phyloP scores from a whole-genome alignment of 176 grass and related monocot species.

The Eremochloa ophiuroides region DNA sequence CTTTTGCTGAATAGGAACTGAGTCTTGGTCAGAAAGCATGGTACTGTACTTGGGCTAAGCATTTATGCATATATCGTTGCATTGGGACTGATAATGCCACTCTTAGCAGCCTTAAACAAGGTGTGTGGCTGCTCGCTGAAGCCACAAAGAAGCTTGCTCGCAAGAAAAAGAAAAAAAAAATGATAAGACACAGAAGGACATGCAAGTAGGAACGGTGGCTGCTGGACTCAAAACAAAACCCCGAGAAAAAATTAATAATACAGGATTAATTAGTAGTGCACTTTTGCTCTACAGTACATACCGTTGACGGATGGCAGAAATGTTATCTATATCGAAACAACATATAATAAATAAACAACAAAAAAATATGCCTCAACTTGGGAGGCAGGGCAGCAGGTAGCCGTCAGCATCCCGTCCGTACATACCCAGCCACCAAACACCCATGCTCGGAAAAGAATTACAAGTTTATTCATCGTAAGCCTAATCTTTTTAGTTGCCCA shows the following conservation, averaged over 20 bases:
- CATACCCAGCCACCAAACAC: neutral
- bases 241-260: neutral
- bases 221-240: neutral
- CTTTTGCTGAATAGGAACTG: too few relatives aligned
- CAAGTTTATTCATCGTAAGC: too few relatives aligned
- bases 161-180: neutral
- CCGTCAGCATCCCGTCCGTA: neutral
- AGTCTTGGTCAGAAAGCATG: too few relatives aligned
- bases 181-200: neutral
- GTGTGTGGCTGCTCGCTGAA: neutral
- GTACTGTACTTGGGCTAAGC: too few relatives aligned
- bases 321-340: neutral
- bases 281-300: too few relatives aligned
- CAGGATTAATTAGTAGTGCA: neutral
- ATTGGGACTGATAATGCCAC: too few relatives aligned
- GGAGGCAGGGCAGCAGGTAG: neutral
- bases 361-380: neutral
- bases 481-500: too few relatives aligned
- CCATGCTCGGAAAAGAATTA: too few relatives aligned
- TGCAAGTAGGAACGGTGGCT: neutral
- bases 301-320: neutral
- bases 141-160: neutral
- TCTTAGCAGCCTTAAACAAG: slow-evolving; percentile 14
- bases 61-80: too few relatives aligned
- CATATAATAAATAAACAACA: neutral